Base-by-base conservation (phyloP, 257 asterid genomes). In the Forsythia viridissima region DNA sequence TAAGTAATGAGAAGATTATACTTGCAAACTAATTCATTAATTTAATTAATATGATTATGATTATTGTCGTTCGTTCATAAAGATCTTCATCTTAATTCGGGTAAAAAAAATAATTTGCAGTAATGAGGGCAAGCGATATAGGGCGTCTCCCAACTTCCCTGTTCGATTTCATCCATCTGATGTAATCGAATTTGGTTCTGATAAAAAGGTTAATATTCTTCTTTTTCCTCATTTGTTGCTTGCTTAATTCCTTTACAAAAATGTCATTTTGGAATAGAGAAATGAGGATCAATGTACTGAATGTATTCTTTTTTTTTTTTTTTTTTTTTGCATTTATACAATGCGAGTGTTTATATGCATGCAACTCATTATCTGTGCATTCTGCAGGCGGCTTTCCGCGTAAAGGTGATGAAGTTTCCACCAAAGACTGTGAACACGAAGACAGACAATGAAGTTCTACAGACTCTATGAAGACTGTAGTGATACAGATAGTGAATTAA, bases 121-220 rank as follows among this genome's bases (percentile, higher is more conserved):
- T 75, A 93, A 87, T 0, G 98, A 92, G 73, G 98, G 89, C 48
- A 93, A 81, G 82, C 79, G 95, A 66, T 81, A 77, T 44, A 89
- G 91, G 39, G 82, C 79, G 37, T 82, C 97, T 20, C 92, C 98
- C 16, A 90, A 91, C 81, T 75, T 87, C 24, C 97, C 97, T 10
- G 81, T 92, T 55, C 97, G 97, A 52, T 84, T 94, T 77, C 97
- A 79, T 69, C 92, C 98, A 2, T 89, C 96, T 0, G 93, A 94
- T 80, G 77, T 89, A 43, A 82, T 94, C n/a, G 94, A 91, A 81
- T 92, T 94, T 57, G 98, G 98, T 55, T 88, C 96, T 4, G 90
- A 89, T 85, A 90, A 88, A 74, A 89, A 90, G 90, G 96, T 87
- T 38, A 21, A 15, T 16, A 38, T 40, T 48, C 30, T 34, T 40